Evolutionary conservation across 1,139 yeast species (phyloP), one percentile per base, ranked within the genome.

Genomic region (Yarrowia galli): DNA sequence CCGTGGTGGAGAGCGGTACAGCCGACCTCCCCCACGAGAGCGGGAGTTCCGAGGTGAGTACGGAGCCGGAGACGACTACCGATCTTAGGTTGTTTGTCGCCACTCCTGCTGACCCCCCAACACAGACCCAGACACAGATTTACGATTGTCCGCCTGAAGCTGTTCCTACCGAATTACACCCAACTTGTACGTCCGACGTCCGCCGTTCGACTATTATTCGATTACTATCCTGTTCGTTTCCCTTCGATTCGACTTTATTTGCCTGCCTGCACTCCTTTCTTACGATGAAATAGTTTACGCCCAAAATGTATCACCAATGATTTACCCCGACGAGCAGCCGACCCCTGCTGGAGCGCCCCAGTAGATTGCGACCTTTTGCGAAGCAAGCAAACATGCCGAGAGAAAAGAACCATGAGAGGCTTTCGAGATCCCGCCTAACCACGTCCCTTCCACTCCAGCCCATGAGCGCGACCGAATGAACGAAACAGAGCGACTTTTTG

Each of bases 21-120:
- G 64, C 64, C 64, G 71, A 68, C 68, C 67, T 69, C 35, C 68
- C 56, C 67, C 71, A 56, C 68, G 72, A 32, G 49, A 65, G 71
- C 65, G 65, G 66, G 68, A 70, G 65, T 69, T 70, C 69, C 71
- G 74, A 60, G 75, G 70, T 25, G 73, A 71, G 51, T 69, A 73
- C 48, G 68, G 68, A 5, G 74, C 73, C 12, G 72, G 74, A 43
- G 71, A 73, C 40, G 73, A 72, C 48, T 69, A 68, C 68, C 70
- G 75, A 42, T 74, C 72, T 51, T 69, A 67, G 20, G 67, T 66
- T 53, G 70, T 18, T 72, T 69, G 42, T 43, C 18, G 48, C 15
- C 20, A 16, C 60, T 38, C 16, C 45, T 12, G 22, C 15, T 22
- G 22, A 38, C 60, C 60, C 45, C 32, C 46, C 36, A 40, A 40